These are phyloP conservation scores for Podosphaera xanthii DNA, from an alignment of 2,329 filamentous ascomycete genomes.

Conservation along the genomic window DNA sequence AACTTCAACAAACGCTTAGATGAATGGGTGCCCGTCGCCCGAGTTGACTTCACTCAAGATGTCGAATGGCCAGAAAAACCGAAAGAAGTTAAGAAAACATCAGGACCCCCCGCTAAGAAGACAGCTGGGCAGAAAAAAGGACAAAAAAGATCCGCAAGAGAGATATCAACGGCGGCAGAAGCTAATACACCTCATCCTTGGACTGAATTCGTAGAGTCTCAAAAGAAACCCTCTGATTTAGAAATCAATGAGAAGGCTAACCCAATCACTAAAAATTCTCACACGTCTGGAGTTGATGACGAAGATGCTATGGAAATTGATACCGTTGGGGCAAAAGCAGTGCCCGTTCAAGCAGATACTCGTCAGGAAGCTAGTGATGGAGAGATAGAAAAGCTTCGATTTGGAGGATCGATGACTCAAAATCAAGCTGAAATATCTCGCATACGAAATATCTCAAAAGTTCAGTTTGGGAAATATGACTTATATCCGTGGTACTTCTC, in stretches of 20 bases:
- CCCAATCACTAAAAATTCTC: constrained; percentile 12
- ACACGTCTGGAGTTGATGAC: constrained; percentile 14
- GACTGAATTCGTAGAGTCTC: constrained; percentile 14
- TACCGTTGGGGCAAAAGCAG: constrained; percentile 20
- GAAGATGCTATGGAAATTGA: constrained; percentile 28
- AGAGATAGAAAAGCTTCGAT: constrained; percentile 89
- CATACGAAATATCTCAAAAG: constrained; percentile 78
- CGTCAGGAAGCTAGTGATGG: constrained; percentile 45
- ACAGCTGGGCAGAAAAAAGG: constrained; percentile 17
- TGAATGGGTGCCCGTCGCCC: constrained; percentile 68
- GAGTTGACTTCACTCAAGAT: constrained; percentile 71
- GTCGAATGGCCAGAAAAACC: constrained; percentile 84
- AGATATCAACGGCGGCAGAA: constrained; percentile 15
- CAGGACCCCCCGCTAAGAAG: constrained; percentile 22
- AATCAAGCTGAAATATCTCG: constrained; percentile 92
- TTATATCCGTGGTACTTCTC: constrained; percentile 98
- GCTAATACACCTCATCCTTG: constrained; percentile 14
- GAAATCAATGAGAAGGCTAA: constrained; percentile 12
- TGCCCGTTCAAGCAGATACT: constrained; percentile 16
- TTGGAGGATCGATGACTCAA: constrained; percentile 93
- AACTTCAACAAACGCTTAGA: constrained; percentile 16
- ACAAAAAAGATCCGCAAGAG: constrained; percentile 19
- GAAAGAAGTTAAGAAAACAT: constrained; percentile 54
- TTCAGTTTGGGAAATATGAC: constrained; percentile 82
- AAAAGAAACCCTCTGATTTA: constrained; percentile 12